phyloP scores from a whole-genome alignment of 345 rosid species.

The Gossypium ekmanianum region DNA sequence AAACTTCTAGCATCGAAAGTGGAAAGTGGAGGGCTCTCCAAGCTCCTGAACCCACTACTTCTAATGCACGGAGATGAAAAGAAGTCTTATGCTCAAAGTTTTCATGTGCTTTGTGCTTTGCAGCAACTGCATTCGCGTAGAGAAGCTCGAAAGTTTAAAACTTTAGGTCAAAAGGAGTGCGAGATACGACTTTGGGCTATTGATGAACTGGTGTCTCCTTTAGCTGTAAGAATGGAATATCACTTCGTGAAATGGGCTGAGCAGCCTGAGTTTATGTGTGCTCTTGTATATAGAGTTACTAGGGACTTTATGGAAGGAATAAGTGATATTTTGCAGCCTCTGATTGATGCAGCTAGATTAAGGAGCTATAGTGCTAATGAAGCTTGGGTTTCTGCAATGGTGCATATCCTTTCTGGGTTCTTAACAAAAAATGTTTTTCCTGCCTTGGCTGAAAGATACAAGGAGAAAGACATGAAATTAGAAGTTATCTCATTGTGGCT shows the following conservation, averaged over 20 bases:
- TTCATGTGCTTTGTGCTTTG: constrained; percentile 63
- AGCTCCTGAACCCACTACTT: constrained; percentile 55
- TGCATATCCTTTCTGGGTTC: constrained; percentile 56
- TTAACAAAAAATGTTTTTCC: constrained; percentile 50
- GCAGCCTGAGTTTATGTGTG: constrained; percentile 64
- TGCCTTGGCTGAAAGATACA: constrained; percentile 37
- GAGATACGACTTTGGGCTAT: constrained; percentile 53
- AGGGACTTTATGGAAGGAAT: constrained; percentile 62
- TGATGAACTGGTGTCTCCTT: constrained; percentile 66
- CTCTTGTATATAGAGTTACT: constrained; percentile 57
- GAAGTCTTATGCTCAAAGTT: constrained; percentile 52
- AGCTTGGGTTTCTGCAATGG: constrained; percentile 84
- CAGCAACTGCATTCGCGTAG: constrained; percentile 54
- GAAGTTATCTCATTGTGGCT: constrained; percentile 64
- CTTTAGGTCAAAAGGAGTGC: constrained; percentile 18
- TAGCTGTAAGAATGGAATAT: constrained; percentile 66
- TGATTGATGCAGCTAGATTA: constrained; percentile 65
- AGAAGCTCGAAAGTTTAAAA: constrained; percentile 40
- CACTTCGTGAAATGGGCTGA: constrained; percentile 73
- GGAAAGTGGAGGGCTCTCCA: constrained; percentile 33
- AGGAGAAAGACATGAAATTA: constrained; percentile 40
- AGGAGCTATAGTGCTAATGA: constrained; percentile 64
- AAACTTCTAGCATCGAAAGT: constrained; percentile 39
- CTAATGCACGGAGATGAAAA: constrained; percentile 53
- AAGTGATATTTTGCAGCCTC: constrained; percentile 73